Evolutionary conservation across 441 rosid species (phyloP).

Genomic region (Jatropha podagrica): DNA sequence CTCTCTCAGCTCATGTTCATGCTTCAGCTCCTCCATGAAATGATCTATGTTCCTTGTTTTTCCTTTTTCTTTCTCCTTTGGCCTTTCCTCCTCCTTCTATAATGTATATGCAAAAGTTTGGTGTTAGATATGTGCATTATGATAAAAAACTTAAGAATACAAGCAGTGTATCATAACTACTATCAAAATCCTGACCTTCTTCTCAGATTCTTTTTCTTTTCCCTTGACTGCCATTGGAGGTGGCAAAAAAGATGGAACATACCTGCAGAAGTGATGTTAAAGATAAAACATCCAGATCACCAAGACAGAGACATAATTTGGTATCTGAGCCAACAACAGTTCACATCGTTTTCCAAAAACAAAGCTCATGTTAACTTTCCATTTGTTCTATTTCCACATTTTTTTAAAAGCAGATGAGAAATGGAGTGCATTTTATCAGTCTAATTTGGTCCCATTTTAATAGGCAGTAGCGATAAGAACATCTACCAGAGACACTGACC

Average conservation of each 20-base stretch:
- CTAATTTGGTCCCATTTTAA: neutral
- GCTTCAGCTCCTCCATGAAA: constrained; percentile 98
- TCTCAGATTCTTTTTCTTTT: constrained; percentile 87
- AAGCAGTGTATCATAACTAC: constrained; percentile 11
- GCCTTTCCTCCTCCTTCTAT: constrained; percentile 81
- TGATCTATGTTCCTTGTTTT: constrained; percentile 90
- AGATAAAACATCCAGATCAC: constrained; percentile 46
- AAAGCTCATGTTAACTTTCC: neutral
- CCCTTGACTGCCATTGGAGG: constrained; percentile 92
- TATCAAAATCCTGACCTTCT: constrained; percentile 56
- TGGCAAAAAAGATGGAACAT: constrained; percentile 98
- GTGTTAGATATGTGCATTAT: constrained; percentile 7
- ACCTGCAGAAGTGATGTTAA: constrained; percentile 60
- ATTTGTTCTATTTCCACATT: constrained; percentile 3
- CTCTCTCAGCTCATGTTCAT: constrained; percentile 97
- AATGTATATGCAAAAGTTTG: constrained; percentile 24
- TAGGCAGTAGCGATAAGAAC: neutral
- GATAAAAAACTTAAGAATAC: constrained; percentile 20
- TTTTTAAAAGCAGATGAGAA: neutral
- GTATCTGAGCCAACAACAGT: constrained; percentile 13
- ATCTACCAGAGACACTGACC: neutral
- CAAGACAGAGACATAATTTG: constrained; percentile 16
- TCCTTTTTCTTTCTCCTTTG: constrained; percentile 85
- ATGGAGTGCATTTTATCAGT: neutral
- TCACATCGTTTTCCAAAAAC: constrained; percentile 7